Base-by-base conservation (phyloP, 2,329 filamentous ascomycete species). In the Ophiostoma sp. region DNA sequence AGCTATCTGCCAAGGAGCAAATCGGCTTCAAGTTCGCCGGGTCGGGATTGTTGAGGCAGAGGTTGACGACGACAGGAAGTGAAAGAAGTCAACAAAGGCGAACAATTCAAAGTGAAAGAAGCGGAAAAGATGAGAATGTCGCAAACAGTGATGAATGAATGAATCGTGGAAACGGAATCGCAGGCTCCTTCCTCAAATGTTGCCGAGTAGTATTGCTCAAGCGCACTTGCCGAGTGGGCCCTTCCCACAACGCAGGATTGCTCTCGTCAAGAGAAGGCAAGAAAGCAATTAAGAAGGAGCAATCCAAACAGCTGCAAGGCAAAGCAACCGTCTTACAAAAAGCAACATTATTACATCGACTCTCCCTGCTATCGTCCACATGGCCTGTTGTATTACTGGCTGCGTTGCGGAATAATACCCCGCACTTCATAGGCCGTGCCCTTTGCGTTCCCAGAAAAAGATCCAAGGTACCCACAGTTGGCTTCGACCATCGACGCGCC, bases 361-460 rank as follows among this genome's bases (percentile, higher is more conserved):
- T 17, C 17, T 36, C 17, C 28, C 25, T 33, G 22, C 22, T 31
- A 22, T 33, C 22, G 25, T 50, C 25, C 64, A 68, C 50, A 55
- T 12, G n/a, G 50, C n/a, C 48, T 42, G 33, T 33, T n/a, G 22
- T 70, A 7, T 22, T 15, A 70, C 70, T 73, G 72, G 66, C 55
- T 64, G 22, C n/a, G n/a, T 25, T 48, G 36, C 50, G 48, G 39
- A 39, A 68, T 57, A 55, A 73, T 73, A 70, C 72, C 72, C 72
- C 72, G 72, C 72, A 73, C 72, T 55, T 70, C 66, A 59, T 48
- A 69, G 64, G 71, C 33, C 48, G 22, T 39, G 52, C n/a, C n/a
- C 48, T 17, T 39, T 50, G 39, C 28, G 22, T 22, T 25, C 61
- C 36, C 61, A 42, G n/a, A 12, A 28, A 64, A 59, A 36, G 31